Percentiles rank a stretch among this genome's conserved stretches.
These are phyloP conservation scores for Aspergillus eucalypticola DNA, from an alignment of 2,329 filamentous ascomycete genomes.

Conservation along the genomic window DNA sequence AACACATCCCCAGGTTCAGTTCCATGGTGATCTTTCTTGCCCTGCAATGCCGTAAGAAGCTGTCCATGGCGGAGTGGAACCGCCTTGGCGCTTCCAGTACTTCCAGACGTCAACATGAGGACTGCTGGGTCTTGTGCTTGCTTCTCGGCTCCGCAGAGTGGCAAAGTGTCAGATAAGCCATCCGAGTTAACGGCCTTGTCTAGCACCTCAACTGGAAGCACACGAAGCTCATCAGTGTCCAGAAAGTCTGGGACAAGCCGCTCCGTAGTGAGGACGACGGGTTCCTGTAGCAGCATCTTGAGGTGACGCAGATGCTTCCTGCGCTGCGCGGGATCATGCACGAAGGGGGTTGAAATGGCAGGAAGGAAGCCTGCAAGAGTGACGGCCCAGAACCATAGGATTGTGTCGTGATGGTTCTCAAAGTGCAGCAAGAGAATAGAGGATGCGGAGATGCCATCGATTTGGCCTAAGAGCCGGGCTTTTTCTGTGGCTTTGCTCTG, in stretches of 20 bases:
- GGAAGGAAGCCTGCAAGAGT: neutral
- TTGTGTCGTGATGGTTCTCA: neutral
- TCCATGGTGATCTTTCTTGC: slow-evolving; percentile 35
- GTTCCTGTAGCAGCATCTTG: neutral
- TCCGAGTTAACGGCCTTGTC: neutral
- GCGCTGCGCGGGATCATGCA: neutral
- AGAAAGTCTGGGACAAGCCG: neutral
- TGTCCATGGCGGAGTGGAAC: slow-evolving; percentile 45
- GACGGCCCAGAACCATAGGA: slow-evolving; percentile 4
- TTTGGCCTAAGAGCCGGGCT: neutral
- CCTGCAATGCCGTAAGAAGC: slow-evolving; percentile 12
- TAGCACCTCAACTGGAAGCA: neutral
- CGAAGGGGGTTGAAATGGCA: slow-evolving; percentile 2
- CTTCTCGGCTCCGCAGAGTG: neutral
- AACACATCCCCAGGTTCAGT: slow-evolving; percentile 37
- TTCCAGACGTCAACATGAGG: slow-evolving; percentile 57
- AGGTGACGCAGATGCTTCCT: slow-evolving; percentile 8
- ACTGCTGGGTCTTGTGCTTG: slow-evolving; percentile 30
- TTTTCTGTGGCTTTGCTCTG: neutral
- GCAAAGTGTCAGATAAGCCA: neutral
- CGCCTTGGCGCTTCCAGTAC: slow-evolving; percentile 55
- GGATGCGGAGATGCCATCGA: neutral
- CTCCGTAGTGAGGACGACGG: neutral
- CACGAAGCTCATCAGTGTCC: neutral
- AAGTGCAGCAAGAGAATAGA: neutral